Conservation (phyloP, 371 early-diverging fungal species). For the Mucor sp. region DNA sequence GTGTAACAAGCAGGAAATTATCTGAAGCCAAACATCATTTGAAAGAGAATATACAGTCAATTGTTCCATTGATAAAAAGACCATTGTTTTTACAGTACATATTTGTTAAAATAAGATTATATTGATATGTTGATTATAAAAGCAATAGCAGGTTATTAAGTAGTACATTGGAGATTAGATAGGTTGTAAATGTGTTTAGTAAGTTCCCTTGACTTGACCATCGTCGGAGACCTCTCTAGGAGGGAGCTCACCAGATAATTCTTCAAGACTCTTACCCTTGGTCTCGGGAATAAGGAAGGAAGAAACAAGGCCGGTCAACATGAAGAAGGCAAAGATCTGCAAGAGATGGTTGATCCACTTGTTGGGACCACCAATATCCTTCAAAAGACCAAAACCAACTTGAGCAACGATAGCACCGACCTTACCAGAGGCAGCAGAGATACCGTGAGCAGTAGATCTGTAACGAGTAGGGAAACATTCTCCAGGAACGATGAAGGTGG, state of each 20-base stretch:
- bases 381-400: constrained; percentile 73
- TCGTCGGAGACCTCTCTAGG: constrained; percentile 8
- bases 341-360: constrained; percentile 66
- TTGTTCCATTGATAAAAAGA: neutral
- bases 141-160: neutral
- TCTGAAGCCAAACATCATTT: neutral
- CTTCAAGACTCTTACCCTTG: constrained; percentile 48
- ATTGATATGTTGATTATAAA: neutral
- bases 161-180: neutral
- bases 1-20: neutral
- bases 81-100: neutral
- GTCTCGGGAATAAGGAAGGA: constrained; percentile 59
- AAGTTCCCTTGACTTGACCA: constrained; percentile 23
- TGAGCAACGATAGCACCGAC: constrained; percentile 82
- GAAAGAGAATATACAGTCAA: neutral
- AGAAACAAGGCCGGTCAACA: constrained; percentile 69
- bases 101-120: neutral
- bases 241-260: constrained; percentile 41
- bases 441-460: constrained; percentile 86
- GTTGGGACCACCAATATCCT: constrained; percentile 70
- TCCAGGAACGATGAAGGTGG: constrained; percentile 86
- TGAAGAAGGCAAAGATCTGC: constrained; percentile 76
- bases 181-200: constrained; percentile 9
- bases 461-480: constrained; percentile 89
- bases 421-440: constrained; percentile 88